A percentile compares a stretch with the other conserved stretches of the same genome.
phyloP scores from a whole-genome alignment of 331 rosid genomes.

The Cydonia oblonga region DNA sequence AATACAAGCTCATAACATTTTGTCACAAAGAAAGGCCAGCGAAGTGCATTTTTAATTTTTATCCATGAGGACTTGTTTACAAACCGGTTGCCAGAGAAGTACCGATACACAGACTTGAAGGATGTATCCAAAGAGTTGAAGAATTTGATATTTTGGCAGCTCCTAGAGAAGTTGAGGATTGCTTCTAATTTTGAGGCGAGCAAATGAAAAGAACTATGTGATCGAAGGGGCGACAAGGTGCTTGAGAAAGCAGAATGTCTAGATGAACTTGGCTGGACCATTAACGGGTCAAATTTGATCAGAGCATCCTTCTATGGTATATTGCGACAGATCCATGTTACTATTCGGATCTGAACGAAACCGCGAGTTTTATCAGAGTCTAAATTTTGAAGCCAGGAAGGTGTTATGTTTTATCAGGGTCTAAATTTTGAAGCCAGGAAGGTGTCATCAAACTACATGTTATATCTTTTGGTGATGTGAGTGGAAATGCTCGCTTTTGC shows the following conservation, averaged over 20 bases:
- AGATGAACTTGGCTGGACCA: slow-evolving; percentile 3
- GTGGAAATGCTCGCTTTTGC: no score
- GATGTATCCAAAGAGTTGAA: background rate
- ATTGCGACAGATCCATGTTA: slow-evolving; percentile 27
- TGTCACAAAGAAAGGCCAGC: slow-evolving; percentile 1
- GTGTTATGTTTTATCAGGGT: no score
- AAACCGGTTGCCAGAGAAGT: background rate
- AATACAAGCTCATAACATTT: slow-evolving; percentile 14
- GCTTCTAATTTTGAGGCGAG: background rate
- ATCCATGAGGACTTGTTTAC: background rate
- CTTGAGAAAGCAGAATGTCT: background rate
- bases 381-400: no score
- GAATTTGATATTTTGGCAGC: slow-evolving; percentile 7
- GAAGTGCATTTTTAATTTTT: background rate
- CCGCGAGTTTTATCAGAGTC: no score
- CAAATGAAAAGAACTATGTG: background rate
- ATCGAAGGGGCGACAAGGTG: background rate
- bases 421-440: no score
- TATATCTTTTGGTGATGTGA: no score
- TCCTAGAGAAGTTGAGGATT: background rate
- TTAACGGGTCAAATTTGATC: slow-evolving; percentile 1
- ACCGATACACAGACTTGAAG: background rate
- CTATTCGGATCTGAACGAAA: background rate
- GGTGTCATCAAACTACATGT: no score
- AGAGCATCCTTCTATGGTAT: slow-evolving; percentile 35